A percentile compares a stretch with the other conserved stretches of the same genome.
Conservation (phyloP, 1,139 yeast genomes). For the Sugiyamaella pinicola region DNA sequence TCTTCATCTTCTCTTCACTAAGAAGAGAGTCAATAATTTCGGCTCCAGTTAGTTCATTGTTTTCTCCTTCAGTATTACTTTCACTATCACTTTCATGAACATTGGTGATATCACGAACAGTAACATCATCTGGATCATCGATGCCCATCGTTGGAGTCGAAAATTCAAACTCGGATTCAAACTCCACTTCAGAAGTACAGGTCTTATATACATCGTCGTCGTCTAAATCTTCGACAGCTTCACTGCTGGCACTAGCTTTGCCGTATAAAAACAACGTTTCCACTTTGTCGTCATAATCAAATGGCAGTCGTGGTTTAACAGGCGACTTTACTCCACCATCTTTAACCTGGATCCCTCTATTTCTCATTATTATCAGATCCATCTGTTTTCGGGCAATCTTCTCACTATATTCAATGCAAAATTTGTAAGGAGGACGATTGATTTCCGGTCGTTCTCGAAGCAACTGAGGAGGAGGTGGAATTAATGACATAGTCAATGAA, state of each 20-base stretch:
- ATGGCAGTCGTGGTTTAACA: constrained; percentile 33
- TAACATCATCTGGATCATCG: not conserved
- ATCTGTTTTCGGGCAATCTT: constrained; percentile 29
- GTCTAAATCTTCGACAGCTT: constrained; percentile 11
- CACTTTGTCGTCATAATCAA: constrained; percentile 23
- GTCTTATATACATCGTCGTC: constrained; percentile 19
- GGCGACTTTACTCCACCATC: not conserved
- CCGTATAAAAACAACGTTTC: constrained; percentile 7
- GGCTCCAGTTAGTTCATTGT: constrained; percentile 11
- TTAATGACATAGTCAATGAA: constrained; percentile 34
- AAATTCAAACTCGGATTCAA: constrained; percentile 9
- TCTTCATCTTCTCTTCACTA: constrained; percentile 4
- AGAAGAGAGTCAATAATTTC: constrained; percentile 9
- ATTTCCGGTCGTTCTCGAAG: constrained; percentile 37
- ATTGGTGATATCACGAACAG: constrained; percentile 4
- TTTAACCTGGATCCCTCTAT: constrained; percentile 9
- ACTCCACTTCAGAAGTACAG: constrained; percentile 21
- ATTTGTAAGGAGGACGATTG: constrained; percentile 33
- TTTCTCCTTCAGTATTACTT: constrained; percentile 2
- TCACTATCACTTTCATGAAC: constrained; percentile 3
- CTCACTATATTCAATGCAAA: constrained; percentile 35
- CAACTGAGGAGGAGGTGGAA: constrained; percentile 41
- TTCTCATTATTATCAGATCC: constrained; percentile 25
- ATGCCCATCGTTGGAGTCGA: not conserved
- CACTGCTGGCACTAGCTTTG: not conserved